Base-by-base conservation (phyloP, 2,329 filamentous ascomycete species). In the Claviceps spartinae region DNA sequence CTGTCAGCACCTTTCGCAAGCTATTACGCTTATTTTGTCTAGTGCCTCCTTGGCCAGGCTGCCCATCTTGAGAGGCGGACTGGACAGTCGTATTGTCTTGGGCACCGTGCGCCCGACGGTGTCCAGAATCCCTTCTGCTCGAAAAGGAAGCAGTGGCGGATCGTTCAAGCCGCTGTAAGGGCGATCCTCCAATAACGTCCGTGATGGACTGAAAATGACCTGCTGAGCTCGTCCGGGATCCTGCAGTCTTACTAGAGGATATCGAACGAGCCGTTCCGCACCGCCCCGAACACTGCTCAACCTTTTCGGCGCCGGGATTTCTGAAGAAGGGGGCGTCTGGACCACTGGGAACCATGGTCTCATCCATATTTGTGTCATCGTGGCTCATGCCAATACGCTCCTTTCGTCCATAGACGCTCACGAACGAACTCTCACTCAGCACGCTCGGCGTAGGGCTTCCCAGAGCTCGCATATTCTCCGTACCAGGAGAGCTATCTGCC, bases 351-450 rank as follows among this genome's bases (percentile, higher is more conserved):
- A 59, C 56, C 5, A 63, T 56, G 0, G 63, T 59, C 38, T 68
- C 65, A 20, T 68, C 65, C 3, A 64, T 54, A 3, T 62, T 56
- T 18, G 53, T 53, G 2, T 60, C 54, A 4, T 58, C 57, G 11
- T 58, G 58, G 30, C 57, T 59, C 9, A 8, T 22, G n/a, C 63
- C 61, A 2, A 58, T 51, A 7, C 55, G 59, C 55, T 70, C 64
- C 46, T 47, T 54, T 6, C 48, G 47, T 3, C 81, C 81, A 52
- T 85, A 85, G 0, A 85, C 69, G 57, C 81, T 85, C 22, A 77
- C 58, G 58, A 85, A 84, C 0, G 81, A 85, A 61, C 81, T 84
- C 62, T 85, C 81, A 57, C 81, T 85, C 55, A 85, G 64, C 13
- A 84, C 70, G 56, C 82, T 85, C 48, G 85, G 65, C 37, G 74